Base-by-base conservation (phyloP, 2,329 filamentous ascomycete genomes). In the Endoconidiophora polonica region DNA sequence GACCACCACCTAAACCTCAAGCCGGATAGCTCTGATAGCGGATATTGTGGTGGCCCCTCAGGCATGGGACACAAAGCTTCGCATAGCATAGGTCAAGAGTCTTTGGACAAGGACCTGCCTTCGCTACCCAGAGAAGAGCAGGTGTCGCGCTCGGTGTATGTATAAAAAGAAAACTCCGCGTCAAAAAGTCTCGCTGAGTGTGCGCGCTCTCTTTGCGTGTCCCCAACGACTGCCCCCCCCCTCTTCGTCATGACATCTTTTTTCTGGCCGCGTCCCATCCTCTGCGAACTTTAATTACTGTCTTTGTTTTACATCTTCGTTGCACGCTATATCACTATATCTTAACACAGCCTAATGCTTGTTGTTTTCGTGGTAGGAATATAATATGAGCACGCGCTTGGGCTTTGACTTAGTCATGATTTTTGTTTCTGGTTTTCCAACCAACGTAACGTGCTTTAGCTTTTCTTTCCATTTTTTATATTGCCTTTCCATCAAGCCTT, bases 31-130 rank as follows among this genome's bases (percentile, higher is more conserved):
- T 65, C 68, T 0, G 70, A 73, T 54, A 68, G 67, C 49, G 67
- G 68, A 14, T 72, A 71, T 53, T 67, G 64, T 18, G 65, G 64
- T 38, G 45, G 41, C 3, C 49, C 44, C 9, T 50, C 48, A 12
- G 36, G 33, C 5, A 45, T 18, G 26, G 24, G 23, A n/a, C 49
- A 47, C 22, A 52, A 48, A 40, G 37, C 26, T 18, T 22, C 18
- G 10, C 46, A 52, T 36, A 52, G 45, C 57, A 52, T 10, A 51
- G 57, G n/a, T 49, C 69, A 69, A 44, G 71, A 75, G 39, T 78
- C 75, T 55, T 63, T 79, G 41, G 73, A 79, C 56, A 81, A 81
- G 63, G 68, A 69, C 9, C 60, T 80, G 44, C 77, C 76, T 5
- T 73, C 75, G 2, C 60, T 81, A 42, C 77, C 77, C 2, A 54